Evolutionary conservation across 148 eudicot species (phyloP).

Genomic region (Chenopodium suecicum): DNA sequence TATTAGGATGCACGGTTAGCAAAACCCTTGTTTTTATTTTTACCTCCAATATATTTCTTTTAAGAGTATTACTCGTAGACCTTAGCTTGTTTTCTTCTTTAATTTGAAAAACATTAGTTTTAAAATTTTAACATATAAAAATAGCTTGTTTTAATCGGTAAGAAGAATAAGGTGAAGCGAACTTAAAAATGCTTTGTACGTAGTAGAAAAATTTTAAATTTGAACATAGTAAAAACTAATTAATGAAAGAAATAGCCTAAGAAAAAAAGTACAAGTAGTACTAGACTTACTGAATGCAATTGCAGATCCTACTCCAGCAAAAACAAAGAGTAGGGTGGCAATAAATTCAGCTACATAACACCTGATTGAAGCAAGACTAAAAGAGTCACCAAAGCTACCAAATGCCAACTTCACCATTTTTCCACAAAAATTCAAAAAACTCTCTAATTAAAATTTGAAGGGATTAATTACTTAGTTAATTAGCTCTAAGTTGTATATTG

Average conservation of each 20-base stretch:
- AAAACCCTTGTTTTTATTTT: no score
- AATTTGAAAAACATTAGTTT: no score
- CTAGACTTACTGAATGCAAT: constrained; percentile 56
- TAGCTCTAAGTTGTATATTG: neutral
- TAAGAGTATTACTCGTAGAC: no score
- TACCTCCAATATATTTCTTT: no score
- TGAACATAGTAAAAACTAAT: no score
- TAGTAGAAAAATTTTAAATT: no score
- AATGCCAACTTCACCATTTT: constrained; percentile 66
- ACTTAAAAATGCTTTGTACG: no score
- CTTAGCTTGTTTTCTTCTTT: no score
- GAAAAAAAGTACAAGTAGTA: neutral
- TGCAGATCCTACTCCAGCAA: constrained; percentile 91
- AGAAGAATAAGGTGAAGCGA: no score
- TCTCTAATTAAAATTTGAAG: neutral
- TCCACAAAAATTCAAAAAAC: neutral
- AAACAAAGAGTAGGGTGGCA: constrained; percentile 77
- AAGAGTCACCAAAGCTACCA: constrained; percentile 72
- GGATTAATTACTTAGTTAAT: neutral
- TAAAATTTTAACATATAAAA: no score
- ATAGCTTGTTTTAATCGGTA: no score
- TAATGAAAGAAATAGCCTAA: neutral
- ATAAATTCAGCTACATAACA: constrained; percentile 73
- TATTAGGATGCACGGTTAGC: no score
- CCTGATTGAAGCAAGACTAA: constrained; percentile 52